phyloP scores from a whole-genome alignment of 257 asterid species.

The Nicotiana undulata region DNA sequence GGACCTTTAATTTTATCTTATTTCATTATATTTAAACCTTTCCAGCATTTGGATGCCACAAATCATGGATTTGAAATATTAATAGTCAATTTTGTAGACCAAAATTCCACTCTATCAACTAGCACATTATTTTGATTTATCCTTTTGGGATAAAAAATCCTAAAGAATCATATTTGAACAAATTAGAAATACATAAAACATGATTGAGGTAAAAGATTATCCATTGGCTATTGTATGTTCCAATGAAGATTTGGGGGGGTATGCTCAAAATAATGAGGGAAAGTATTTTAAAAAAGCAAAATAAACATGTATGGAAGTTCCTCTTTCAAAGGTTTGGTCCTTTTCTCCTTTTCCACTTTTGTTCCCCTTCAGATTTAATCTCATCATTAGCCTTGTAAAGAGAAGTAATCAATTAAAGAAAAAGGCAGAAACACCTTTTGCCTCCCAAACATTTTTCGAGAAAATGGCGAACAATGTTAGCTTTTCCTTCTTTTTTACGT shows the following conservation, averaged over 20 bases:
- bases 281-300: conserved; percentile 15
- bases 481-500: background rate
- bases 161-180: background rate
- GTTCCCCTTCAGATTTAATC: background rate
- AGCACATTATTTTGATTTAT: background rate
- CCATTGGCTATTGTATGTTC: background rate
- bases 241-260: conserved; percentile 3
- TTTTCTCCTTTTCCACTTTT: background rate
- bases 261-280: background rate
- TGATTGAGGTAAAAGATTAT: background rate
- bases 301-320: conserved; percentile 14
- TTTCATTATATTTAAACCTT: background rate
- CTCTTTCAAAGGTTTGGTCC: conserved; percentile 7
- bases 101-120: background rate
- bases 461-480: background rate
- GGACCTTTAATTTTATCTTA: conserved; percentile 23
- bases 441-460: background rate
- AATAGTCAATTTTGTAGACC: conserved; percentile 18
- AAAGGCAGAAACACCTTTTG: background rate
- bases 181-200: background rate
- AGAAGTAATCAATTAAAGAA: background rate
- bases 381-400: background rate
- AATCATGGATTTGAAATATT: background rate
- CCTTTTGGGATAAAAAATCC: background rate
- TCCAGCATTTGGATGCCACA: conserved; percentile 19